Evolutionary conservation across 2,329 filamentous ascomycete species (phyloP).

Genomic region (Teratosphaeria destructans): DNA sequence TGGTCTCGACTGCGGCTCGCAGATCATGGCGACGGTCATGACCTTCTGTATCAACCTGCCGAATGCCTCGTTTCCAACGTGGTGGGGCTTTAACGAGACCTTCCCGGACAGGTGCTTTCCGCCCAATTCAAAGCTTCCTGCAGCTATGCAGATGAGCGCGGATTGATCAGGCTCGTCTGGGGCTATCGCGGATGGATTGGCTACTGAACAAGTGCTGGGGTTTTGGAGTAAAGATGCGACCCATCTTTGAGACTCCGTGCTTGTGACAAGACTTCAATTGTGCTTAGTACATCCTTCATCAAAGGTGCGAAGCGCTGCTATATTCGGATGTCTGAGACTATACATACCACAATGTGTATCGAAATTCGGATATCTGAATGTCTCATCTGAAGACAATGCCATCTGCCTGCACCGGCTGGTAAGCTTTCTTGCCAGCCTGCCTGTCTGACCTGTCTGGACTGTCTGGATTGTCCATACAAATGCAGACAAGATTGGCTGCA

Average conservation of each 20-base stretch:
- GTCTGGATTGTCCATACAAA: conserved; percentile 24
- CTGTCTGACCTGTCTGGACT: conserved; percentile 25
- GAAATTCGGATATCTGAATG: conserved; percentile 31
- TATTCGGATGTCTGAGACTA: not conserved
- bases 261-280: no score
- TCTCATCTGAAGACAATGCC: conserved; percentile 22
- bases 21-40: not conserved
- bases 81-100: not conserved
- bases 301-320: no score
- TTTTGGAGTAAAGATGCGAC: no score
- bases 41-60: not conserved
- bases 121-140: not conserved
- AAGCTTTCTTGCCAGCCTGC: conserved; percentile 29
- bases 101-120: not conserved
- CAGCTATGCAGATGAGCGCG: not conserved
- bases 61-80: not conserved
- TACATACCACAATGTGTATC: conserved; percentile 24
- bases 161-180: not conserved
- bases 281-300: no score
- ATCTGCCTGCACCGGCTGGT: conserved; percentile 24
- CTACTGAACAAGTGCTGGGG: no score
- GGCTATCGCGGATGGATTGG: no score
- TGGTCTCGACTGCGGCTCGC: not conserved
- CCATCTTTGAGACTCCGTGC: no score
- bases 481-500: conserved; percentile 28